These are phyloP conservation scores for Baorangia bicolor DNA, from an alignment of 768 basidiomycete genomes.

Conservation along the genomic window DNA sequence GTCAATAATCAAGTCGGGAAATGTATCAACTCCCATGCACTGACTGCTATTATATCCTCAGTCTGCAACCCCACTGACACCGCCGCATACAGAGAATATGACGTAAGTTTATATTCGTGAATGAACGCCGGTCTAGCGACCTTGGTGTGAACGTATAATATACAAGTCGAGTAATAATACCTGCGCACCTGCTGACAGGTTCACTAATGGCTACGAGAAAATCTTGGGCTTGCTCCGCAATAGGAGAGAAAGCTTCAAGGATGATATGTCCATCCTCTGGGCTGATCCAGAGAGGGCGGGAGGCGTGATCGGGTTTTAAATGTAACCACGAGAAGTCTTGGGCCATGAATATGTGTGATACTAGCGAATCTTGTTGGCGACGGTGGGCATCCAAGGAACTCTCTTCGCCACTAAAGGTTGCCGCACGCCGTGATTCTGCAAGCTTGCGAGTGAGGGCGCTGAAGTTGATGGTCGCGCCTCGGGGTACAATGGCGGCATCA, in stretches of 20 bases:
- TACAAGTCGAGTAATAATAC: constrained; percentile 24
- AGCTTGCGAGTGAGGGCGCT: constrained; percentile 80
- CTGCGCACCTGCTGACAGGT: constrained; percentile 92
- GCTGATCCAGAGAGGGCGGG: constrained; percentile 95
- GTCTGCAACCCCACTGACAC: constrained; percentile 98
- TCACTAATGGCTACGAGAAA: constrained; percentile 98
- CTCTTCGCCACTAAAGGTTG: constrained; percentile 38
- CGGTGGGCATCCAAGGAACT: constrained; percentile 64
- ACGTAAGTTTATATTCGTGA: constrained; percentile 98
- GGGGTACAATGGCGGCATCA: constrained; percentile 53
- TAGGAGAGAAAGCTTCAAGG: constrained; percentile 95
- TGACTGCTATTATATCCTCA: constrained; percentile 95
- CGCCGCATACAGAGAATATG: constrained; percentile 97
- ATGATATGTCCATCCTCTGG: constrained; percentile 92
- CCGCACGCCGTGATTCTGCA: constrained; percentile 56
- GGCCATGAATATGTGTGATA: constrained; percentile 80
- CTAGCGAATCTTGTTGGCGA: constrained; percentile 69
- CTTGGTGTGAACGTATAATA: constrained; percentile 20
- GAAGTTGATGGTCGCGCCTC: constrained; percentile 82
- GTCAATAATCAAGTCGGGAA: constrained; percentile 35
- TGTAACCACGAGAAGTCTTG: constrained; percentile 87
- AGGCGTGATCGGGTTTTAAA: constrained; percentile 87
- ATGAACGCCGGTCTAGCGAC: constrained; percentile 85
- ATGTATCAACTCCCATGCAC: constrained; percentile 30
- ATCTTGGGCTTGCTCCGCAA: constrained; percentile 97